A percentile compares a stretch with the other conserved stretches of the same genome.
These are phyloP conservation scores for Calonectria fujianensis DNA, from an alignment of 2,329 filamentous ascomycete species.

Conservation along the genomic window DNA sequence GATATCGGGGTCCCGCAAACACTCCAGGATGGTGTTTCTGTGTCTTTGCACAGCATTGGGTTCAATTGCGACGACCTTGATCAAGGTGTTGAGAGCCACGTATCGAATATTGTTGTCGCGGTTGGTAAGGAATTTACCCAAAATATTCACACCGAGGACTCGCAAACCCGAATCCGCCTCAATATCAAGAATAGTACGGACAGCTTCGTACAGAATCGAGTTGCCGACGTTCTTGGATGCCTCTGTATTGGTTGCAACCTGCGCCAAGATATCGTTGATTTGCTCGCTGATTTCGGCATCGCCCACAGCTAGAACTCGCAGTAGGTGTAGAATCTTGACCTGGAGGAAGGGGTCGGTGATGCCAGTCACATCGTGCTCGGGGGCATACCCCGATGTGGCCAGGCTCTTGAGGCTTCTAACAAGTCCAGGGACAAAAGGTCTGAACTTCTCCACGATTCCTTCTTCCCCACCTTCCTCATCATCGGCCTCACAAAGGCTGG, in stretches of 20 bases:
- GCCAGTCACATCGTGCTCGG: slow-evolving; percentile 98
- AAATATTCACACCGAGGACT: slow-evolving; percentile 97
- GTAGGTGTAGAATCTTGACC: slow-evolving; percentile 92
- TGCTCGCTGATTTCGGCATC: slow-evolving; percentile 93
- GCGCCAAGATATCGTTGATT: slow-evolving; percentile 98
- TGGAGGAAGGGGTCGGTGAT: slow-evolving; percentile 98
- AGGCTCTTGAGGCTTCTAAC: slow-evolving; percentile 94
- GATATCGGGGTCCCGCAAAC: slow-evolving; percentile 96
- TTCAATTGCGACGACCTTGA: slow-evolving; percentile 98
- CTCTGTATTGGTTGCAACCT: slow-evolving; percentile 98
- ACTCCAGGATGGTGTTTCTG: slow-evolving; percentile 97
- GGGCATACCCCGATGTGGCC: slow-evolving; percentile 95
- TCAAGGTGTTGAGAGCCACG: slow-evolving; percentile 95
- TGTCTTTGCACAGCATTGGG: slow-evolving; percentile 98
- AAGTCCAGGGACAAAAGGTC: slow-evolving; percentile 87
- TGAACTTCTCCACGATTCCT: slow-evolving; percentile 92
- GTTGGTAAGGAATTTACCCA: slow-evolving; percentile 98
- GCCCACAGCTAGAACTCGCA: slow-evolving; percentile 90
- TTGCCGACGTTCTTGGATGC: slow-evolving; percentile 99
- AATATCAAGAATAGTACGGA: slow-evolving; percentile 97
- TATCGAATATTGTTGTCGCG: slow-evolving; percentile 99
- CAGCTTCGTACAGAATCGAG: slow-evolving; percentile 97
- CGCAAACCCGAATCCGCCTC: slow-evolving; percentile 96
- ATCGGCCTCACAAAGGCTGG: slow-evolving; percentile 94
- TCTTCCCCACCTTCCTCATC: slow-evolving; percentile 94